Base-by-base conservation (phyloP, 768 basidiomycete species). In the Leccinum barrowsii region DNA sequence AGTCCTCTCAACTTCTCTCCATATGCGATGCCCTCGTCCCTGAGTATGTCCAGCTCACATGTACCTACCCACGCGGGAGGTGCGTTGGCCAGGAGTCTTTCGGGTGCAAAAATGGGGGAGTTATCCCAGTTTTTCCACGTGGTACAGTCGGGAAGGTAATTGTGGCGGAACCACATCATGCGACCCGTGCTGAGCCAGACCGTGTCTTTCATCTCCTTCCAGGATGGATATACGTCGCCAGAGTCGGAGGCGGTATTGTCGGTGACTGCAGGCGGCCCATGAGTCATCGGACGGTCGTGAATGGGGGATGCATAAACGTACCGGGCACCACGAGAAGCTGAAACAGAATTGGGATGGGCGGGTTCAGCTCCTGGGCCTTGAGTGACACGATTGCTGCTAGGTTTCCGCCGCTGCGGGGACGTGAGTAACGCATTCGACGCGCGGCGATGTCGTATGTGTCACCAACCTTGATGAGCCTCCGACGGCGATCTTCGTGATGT, bases 121-220 rank as follows among this genome's bases (percentile, higher is more conserved):
- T 81, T 82, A 59, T 86, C 84, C 85, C 86, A 89, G 51, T 85
- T 82, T 0, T 74, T 73, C 74, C 82, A 77, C 53, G 87, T 85
- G 37, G 72, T 75, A 58, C 77, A 65, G 63, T 86, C 81, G 0
- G 89, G 87, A 19, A 88, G 78, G 70, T 90, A 90, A 61, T 84
- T 82, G 52, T 75, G 68, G 22, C 81, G 75, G 80, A 86, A 90
- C 89, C 89, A 91, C 48, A 82, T 61, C 87, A 89, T 89, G 42
- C 84, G 82, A 2, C 64, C 81, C 1, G 82, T 85, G 3, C 73
- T 70, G 34, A 91, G 78, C 78, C 85, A 84, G 1, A 84, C 80
- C 1, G 86, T 80, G 52, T 83, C 67, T 26, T 76, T 73, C 64
- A 86, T 86, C 59, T 81, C 78, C 7, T 70, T 71, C 87, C 87